These are phyloP conservation scores for Penicillium polonicum DNA, from an alignment of 2,329 filamentous ascomycete genomes.

Conservation along the genomic window DNA sequence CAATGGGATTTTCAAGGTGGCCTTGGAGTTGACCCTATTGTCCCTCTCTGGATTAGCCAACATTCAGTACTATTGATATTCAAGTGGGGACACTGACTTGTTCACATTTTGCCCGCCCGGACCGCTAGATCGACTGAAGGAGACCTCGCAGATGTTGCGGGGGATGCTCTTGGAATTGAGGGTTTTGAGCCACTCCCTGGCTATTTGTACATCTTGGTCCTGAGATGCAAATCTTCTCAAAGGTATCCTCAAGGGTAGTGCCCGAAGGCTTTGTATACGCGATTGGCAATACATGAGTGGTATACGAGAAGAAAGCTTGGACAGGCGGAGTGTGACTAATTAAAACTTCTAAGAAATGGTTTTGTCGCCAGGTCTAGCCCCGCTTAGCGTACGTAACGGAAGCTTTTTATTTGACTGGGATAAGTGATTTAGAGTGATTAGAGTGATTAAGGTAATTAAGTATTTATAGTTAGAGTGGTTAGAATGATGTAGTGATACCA, in stretches of 20 bases:
- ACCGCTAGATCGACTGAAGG: slow-evolving; percentile 63
- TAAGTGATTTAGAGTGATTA: not conserved
- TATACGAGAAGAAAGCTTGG: not conserved
- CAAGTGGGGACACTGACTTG: slow-evolving; percentile 51
- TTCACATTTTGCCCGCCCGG: slow-evolving; percentile 69
- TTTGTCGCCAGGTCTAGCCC: slow-evolving; percentile 5
- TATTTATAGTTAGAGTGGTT: not conserved
- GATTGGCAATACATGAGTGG: slow-evolving; percentile 1
- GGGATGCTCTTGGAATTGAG: slow-evolving; percentile 57
- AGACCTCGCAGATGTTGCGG: slow-evolving; percentile 56
- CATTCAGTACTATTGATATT: slow-evolving; percentile 5
- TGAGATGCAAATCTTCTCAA: slow-evolving; percentile 31
- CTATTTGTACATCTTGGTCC: slow-evolving; percentile 34
- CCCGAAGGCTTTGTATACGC: slow-evolving; percentile 9
- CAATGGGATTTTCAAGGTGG: slow-evolving; percentile 59
- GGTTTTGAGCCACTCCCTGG: slow-evolving; percentile 57
- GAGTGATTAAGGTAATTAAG: not conserved
- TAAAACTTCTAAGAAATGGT: slow-evolving; percentile 1
- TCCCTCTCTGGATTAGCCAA: slow-evolving; percentile 5
- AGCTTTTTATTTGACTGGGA: not conserved
- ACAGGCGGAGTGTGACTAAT: slow-evolving; percentile 15
- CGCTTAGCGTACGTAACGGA: slow-evolving; percentile 3
- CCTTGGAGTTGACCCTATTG: slow-evolving; percentile 64
- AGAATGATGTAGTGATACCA: not conserved
- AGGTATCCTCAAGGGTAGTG: slow-evolving; percentile 16